Evolutionary conservation across 2,329 filamentous ascomycete genomes (phyloP).

Genomic region (Onygenales sp.): DNA sequence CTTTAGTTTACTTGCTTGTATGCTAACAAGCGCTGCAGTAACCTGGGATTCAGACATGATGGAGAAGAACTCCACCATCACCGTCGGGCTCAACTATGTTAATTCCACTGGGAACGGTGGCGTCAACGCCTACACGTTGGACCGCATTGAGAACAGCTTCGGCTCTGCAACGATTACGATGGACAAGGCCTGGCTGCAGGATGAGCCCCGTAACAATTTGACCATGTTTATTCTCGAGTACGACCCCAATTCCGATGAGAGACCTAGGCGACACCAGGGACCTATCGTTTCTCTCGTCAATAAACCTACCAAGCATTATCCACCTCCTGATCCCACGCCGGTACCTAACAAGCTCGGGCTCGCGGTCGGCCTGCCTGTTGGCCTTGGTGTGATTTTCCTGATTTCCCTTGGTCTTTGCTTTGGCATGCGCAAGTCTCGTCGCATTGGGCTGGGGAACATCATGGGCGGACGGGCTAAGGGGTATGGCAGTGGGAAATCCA

Average conservation of each 20-base stretch:
- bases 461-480: constrained; percentile 26
- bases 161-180: constrained; percentile 31
- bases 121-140: constrained; percentile 28
- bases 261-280: constrained; percentile 18
- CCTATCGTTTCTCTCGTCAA: constrained; percentile 27
- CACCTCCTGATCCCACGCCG: constrained; percentile 20
- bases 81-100: constrained; percentile 23
- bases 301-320: constrained; percentile 25
- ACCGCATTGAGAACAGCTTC: constrained; percentile 25
- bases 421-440: constrained; percentile 32
- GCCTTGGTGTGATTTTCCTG: constrained; percentile 25
- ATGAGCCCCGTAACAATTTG: constrained; percentile 26
- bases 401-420: constrained; percentile 30
- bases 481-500: constrained; percentile 28
- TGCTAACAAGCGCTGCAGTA: constrained; percentile 11
- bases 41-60: constrained; percentile 29
- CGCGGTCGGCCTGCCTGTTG: constrained; percentile 33
- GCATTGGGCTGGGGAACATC: constrained; percentile 26
- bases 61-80: constrained; percentile 22
- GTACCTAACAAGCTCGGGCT: constrained; percentile 26
- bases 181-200: constrained; percentile 32
- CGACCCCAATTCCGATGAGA: constrained; percentile 14
- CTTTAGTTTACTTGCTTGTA: neutral
- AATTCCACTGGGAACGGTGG: constrained; percentile 22
- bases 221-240: constrained; percentile 27